phyloP scores from a whole-genome alignment of 2,329 filamentous ascomycete genomes.

The Fusarium zealandicum region DNA sequence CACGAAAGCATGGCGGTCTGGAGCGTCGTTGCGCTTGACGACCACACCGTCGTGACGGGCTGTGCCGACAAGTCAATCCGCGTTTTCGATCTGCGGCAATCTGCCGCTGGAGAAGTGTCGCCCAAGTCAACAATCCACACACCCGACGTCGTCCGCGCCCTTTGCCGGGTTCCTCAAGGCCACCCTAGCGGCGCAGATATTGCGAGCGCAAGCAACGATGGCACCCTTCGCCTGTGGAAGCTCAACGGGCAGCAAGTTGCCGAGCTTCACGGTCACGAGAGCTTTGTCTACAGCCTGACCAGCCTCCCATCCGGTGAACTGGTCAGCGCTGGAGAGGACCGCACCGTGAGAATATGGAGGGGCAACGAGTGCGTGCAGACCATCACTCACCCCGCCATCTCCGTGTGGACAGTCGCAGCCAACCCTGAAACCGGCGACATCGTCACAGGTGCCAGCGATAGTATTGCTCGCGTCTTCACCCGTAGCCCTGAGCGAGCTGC shows the following conservation, averaged over 20 bases:
- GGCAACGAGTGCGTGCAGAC: constrained; percentile 86
- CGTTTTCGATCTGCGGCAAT: constrained; percentile 75
- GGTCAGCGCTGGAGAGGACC: constrained; percentile 90
- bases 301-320: constrained; percentile 83
- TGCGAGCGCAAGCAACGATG: constrained; percentile 93
- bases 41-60: constrained; percentile 83
- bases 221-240: constrained; percentile 86
- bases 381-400: constrained; percentile 96
- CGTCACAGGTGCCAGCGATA: constrained; percentile 90
- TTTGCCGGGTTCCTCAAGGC: constrained; percentile 78
- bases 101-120: constrained; percentile 62
- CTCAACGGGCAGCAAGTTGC: constrained; percentile 77
- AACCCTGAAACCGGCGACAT: constrained; percentile 87
- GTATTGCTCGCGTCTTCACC: constrained; percentile 84
- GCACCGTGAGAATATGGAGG: constrained; percentile 91
- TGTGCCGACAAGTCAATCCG: constrained; percentile 91
- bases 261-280: constrained; percentile 87
- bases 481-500: constrained; percentile 74
- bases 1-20: constrained; percentile 82
- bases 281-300: constrained; percentile 89
- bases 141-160: constrained; percentile 84
- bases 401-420: constrained; percentile 91
- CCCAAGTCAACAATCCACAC: constrained; percentile 66
- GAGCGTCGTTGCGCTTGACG: constrained; percentile 87
- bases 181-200: constrained; percentile 89